Percentiles rank a stretch among this genome's conserved stretches.
phyloP scores from a whole-genome alignment of 768 basidiomycete species.

The Boletus vinaceobasis region DNA sequence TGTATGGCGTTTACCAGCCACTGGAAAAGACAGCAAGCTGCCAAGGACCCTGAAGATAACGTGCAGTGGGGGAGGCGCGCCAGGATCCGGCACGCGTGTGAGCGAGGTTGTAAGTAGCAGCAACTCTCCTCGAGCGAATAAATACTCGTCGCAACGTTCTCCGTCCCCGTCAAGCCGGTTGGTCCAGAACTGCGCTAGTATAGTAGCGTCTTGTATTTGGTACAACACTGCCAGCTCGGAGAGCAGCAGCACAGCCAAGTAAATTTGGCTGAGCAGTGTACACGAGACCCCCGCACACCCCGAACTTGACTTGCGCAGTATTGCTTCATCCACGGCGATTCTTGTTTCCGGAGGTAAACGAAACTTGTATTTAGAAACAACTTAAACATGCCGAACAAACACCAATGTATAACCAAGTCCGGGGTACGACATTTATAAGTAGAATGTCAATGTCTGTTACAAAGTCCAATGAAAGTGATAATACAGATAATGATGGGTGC shows the following conservation, averaged over 20 bases:
- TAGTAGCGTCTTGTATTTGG: not conserved
- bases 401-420: no score
- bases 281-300: conserved; percentile 23
- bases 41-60: conserved; percentile 3
- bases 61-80: not conserved
- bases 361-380: no score
- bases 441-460: no score
- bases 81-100: not conserved
- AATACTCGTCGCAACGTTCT: conserved; percentile 2
- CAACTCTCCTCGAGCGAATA: conserved; percentile 1
- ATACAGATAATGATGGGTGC: no score
- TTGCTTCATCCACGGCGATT: not conserved
- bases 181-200: not conserved
- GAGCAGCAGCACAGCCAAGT: conserved; percentile 16
- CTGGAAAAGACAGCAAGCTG: not conserved
- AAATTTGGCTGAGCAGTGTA: not conserved
- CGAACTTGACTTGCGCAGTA: not conserved
- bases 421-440: no score
- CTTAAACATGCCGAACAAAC: no score
- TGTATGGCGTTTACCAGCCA: not conserved
- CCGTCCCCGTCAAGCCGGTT: conserved; percentile 20
- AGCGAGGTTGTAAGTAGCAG: not conserved
- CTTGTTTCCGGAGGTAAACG: not conserved
- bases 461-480: no score
- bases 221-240: not conserved